Evolutionary conservation across 139 green algal species (phyloP), one percentile per base, ranked within the genome.

Genomic region (Coelastrella sp.): DNA sequence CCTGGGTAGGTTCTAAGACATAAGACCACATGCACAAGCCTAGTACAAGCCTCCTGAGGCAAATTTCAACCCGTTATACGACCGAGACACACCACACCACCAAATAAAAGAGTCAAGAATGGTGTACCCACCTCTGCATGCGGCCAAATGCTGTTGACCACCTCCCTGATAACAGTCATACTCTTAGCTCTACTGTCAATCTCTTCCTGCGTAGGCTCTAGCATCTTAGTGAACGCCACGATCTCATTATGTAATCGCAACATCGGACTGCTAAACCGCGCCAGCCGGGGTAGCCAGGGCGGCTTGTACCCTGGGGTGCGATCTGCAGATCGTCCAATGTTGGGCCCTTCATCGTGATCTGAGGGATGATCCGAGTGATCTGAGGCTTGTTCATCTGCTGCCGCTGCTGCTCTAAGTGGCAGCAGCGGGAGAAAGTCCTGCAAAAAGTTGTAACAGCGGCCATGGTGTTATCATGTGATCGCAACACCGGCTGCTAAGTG

Each of bases 231-330:
- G 74, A 99, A 98, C 73, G 96, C 91, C 17, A 97, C 92, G 8
- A 99, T 94, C 91, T 99, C 97, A 71, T 96, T 94, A 88, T 97
- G 95, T 54, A 97, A 88, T 5, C 95, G 86, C 60, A 97, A 92
- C 74, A 92, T 60, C 0, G 90, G 94, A 80, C 88, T 94, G 83
- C 75, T 76, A 5, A 96, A 86, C 7, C 20, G 16, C 13, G 68
- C 6, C 73, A 92, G 60, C 3, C 68, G 17, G 14, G 66, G 71
- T 19, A 86, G 23, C 89, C 89, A 92, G 6, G 89, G 89, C 8
- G 89, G 82, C 60, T 80, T 73, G 82, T 76, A 92, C n/a, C 88
- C 88, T 20, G 80, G 68, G 19, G 68, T 65, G 76, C 87, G 47
- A 58, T 78, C 71, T 22, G 23, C 80, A 13, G 80, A 66, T 82